Evolutionary conservation across 148 eudicot species (phyloP).

Genomic region (Rhododendron ovatum): DNA sequence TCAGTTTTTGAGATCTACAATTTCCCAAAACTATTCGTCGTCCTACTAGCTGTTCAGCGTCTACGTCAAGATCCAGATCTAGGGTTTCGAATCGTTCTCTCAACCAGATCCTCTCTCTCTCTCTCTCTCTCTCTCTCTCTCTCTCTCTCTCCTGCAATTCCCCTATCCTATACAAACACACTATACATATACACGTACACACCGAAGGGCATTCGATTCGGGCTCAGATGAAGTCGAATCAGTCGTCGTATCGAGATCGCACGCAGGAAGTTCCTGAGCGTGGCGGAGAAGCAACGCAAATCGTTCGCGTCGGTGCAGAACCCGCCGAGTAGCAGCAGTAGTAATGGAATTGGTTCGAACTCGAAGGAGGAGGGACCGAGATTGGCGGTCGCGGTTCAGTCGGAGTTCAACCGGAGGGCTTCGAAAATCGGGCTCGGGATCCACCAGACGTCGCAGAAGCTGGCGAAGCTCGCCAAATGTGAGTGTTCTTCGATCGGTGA

Average conservation of each 20-base stretch:
- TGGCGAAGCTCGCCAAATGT: constrained; percentile 76
- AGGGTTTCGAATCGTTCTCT: neutral
- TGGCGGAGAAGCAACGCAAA: constrained; percentile 46
- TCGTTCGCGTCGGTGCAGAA: constrained; percentile 20
- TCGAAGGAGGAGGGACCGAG: constrained; percentile 34
- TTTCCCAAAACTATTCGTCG: neutral
- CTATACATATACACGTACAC: neutral
- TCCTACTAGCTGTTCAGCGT: neutral
- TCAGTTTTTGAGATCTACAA: neutral
- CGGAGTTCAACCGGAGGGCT: constrained; percentile 71
- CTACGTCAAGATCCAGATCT: neutral
- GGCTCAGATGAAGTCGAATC: neutral
- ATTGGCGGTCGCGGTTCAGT: constrained; percentile 43
- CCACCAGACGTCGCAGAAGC: constrained; percentile 84
- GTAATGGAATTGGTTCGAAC: neutral
- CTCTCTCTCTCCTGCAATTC: neutral
- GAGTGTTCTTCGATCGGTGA: constrained; percentile 15
- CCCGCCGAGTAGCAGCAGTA: constrained; percentile 31
- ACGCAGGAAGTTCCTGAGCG: constrained; percentile 58
- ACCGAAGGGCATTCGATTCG: neutral
- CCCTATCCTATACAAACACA: neutral
- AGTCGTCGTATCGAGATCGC: constrained; percentile 56
- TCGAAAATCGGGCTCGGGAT: constrained; percentile 70
- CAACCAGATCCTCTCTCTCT: neutral
- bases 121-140: neutral